phyloP scores from a whole-genome alignment of 2,329 filamentous ascomycete species.

The Colletotrichum higginsianum region DNA sequence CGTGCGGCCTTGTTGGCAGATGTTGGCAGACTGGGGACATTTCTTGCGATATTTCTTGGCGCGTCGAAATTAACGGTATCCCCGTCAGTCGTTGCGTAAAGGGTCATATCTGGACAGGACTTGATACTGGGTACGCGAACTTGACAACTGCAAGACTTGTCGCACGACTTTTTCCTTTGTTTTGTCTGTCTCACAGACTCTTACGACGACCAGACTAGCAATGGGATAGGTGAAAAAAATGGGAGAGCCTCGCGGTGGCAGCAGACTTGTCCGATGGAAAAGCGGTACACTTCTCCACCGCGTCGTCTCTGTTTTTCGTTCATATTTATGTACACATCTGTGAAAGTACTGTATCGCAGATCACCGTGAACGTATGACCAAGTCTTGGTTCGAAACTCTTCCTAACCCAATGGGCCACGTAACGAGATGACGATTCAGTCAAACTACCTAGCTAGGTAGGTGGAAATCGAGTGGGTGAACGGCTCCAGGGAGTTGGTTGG shows the following conservation, averaged over 20 bases:
- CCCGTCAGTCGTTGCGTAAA: conserved; percentile 59
- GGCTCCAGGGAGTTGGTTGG: no score
- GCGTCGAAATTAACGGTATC: conserved; percentile 55
- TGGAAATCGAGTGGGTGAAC: not conserved
- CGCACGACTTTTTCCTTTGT: conserved; percentile 58
- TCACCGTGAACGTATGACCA: conserved; percentile 2
- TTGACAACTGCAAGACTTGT: conserved; percentile 49
- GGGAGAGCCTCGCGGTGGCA: conserved; percentile 53
- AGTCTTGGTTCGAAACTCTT: not conserved
- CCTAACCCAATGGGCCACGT: no score
- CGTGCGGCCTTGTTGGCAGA: conserved; percentile 42
- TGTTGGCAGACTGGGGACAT: conserved; percentile 47
- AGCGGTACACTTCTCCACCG: conserved; percentile 47
- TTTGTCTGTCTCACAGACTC: conserved; percentile 51
- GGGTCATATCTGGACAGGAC: conserved; percentile 60
- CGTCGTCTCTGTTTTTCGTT: conserved; percentile 34
- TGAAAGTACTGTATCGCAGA: not conserved
- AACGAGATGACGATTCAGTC: no score
- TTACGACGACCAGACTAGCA: conserved; percentile 47
- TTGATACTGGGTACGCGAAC: conserved; percentile 57
- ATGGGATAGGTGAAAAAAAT: conserved; percentile 51
- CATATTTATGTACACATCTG: not conserved
- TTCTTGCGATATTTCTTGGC: conserved; percentile 53
- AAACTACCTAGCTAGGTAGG: not conserved
- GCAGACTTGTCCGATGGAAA: conserved; percentile 55